Evolutionary conservation across 2,329 filamentous ascomycete species (phyloP), one percentile per base, ranked within the genome.

Genomic region (Chrysoporthe puriensis): DNA sequence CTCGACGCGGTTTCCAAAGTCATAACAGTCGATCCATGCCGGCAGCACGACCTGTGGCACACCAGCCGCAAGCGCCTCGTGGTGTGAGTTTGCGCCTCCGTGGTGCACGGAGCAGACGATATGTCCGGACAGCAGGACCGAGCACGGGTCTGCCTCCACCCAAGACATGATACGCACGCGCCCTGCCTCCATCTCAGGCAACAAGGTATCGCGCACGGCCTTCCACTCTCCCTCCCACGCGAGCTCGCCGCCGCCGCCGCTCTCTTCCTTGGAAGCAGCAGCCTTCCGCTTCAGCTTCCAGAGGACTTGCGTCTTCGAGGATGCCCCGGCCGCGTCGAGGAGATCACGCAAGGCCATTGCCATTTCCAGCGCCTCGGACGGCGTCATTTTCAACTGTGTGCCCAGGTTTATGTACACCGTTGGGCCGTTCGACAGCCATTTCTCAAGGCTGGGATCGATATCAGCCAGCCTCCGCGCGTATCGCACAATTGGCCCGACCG

Each of bases 391-490:
- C 59, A 76, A 73, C 3, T 79, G 75, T 0, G 82, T 82, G 0
- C 84, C 84, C 1, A 86, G 73, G 68, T 83, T 85, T 44, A 86
- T 76, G n/a, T 84, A 77, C 0, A 86, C 73, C 0, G 82, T 85
- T 2, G 81, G 80, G 0, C 75, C 75, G 2, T 74, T 71, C 0
- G 72, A 69, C 3, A 86, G 74, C 84, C 84, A 86, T 1, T 57
- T 56, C 1, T 74, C 72, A 9, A 86, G 73, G n/a, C 79, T 76
- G 0, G 79, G 75, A 43, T 85, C 81, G 0, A 74, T 70, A 1
- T 78, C 74, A 14, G 73, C 59, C 0, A 84, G 75, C 0, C 78
- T 66, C 0, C 71, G 64, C 1, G 76, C 74, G 0, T 74, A 71
- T 0, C 80, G 75, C 4, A 84, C 71, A 13, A 86, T 84, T 0